Conservation (phyloP, 1,139 yeast genomes). For the Sugiyamaella xylanicola region DNA sequence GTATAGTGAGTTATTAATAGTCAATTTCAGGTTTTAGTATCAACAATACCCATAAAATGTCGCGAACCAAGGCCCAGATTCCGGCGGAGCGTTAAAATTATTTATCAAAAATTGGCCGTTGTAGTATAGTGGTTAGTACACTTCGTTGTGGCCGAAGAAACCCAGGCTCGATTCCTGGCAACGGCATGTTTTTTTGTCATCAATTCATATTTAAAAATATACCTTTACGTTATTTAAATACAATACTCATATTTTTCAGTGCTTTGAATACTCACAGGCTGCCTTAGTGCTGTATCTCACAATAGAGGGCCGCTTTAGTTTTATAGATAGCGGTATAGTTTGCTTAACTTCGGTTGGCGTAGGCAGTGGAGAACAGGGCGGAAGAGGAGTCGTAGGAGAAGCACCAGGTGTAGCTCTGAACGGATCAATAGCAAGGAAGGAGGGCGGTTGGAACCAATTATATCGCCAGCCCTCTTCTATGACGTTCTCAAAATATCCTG, state of each 20-base stretch:
- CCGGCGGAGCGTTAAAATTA: too few relatives aligned
- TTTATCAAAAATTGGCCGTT: slow-evolving; percentile 29
- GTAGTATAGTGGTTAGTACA: slow-evolving; percentile 42
- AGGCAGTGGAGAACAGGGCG: slow-evolving; percentile 3
- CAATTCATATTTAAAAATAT: not conserved
- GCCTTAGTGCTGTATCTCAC: slow-evolving; percentile 16
- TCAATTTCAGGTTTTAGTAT: not conserved
- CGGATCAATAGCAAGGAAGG: slow-evolving; percentile 18
- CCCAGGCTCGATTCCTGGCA: slow-evolving; percentile 47
- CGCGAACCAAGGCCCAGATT: too few relatives aligned
- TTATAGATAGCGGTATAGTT: slow-evolving; percentile 11
- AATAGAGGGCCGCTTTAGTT: slow-evolving; percentile 13
- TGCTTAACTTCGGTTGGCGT: slow-evolving; percentile 8
- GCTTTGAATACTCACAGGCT: slow-evolving; percentile 6
- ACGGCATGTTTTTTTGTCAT: slow-evolving; percentile 35
- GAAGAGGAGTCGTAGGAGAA: slow-evolving; percentile 13
- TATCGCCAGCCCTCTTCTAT: slow-evolving; percentile 20
- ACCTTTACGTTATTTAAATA: not conserved
- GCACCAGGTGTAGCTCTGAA: slow-evolving; percentile 2
- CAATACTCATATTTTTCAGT: not conserved
- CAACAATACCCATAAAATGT: not conserved
- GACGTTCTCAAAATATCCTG: not conserved
- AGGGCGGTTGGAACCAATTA: slow-evolving; percentile 22
- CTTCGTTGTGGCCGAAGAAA: slow-evolving; percentile 47
- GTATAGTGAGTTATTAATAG: too few relatives aligned